These are phyloP conservation scores for Candida silvicultrix DNA, from an alignment of 805 yeast species.

Conservation along the genomic window DNA sequence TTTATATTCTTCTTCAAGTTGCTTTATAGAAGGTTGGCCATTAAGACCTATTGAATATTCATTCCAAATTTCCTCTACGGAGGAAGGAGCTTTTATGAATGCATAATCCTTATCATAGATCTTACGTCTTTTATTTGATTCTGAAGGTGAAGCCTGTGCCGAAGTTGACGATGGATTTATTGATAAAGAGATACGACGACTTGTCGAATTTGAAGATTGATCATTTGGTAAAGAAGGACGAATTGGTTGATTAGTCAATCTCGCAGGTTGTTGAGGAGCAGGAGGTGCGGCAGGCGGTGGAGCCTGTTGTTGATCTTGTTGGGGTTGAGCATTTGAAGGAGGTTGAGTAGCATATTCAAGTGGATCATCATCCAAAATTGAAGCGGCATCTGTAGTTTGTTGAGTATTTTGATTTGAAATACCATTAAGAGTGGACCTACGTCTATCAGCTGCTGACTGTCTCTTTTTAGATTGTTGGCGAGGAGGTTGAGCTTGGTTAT, in stretches of 20 bases:
- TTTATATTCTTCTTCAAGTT: conserved; percentile 41
- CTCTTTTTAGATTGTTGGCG: conserved; percentile 8
- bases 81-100: conserved; percentile 36
- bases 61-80: conserved; percentile 48
- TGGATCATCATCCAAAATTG: conserved; percentile 15
- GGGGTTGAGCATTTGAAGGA: conserved; percentile 2
- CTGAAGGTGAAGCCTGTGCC: neutral
- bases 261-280: neutral
- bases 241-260: neutral
- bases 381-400: conserved; percentile 11
- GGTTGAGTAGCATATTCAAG: neutral
- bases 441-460: neutral
- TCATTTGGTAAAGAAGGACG: neutral
- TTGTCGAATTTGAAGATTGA: neutral
- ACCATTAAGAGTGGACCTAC: neutral
- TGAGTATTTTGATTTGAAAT: conserved; percentile 3
- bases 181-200: neutral
- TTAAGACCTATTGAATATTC: conserved; percentile 47
- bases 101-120: conserved; percentile 27
- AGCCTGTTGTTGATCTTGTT: neutral
- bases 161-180: neutral
- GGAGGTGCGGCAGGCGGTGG: neutral
- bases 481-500: conserved; percentile 3
- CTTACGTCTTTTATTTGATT: conserved; percentile 19
- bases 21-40: conserved; percentile 45